Evolutionary conservation across 202 grass and related monocot genomes (phyloP).

Genomic region (Hordeum pubiflorum): DNA sequence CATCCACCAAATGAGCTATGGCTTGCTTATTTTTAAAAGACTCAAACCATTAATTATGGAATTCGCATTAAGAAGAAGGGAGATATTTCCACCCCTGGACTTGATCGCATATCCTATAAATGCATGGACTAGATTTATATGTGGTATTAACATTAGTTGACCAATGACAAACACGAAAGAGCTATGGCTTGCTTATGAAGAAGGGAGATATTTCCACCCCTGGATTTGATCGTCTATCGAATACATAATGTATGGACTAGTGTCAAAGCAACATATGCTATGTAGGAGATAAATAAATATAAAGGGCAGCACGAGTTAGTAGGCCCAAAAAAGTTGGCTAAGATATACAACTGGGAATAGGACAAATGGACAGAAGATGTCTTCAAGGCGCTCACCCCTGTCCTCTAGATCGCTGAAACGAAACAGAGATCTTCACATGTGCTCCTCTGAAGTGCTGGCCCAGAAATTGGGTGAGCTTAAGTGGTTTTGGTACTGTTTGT

Average conservation of each 20-base stretch:
- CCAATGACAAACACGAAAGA: neutral
- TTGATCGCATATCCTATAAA: conserved; percentile 3
- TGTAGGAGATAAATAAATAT: neutral
- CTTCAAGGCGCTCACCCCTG: neutral
- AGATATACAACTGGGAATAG: neutral
- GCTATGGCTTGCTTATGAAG: neutral
- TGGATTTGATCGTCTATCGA: neutral
- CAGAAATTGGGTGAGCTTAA: neutral
- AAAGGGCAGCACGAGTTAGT: neutral
- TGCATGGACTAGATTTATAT: neutral
- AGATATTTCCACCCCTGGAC: neutral
- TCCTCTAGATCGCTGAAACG: neutral
- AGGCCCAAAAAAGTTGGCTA: neutral
- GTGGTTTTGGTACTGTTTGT: neutral
- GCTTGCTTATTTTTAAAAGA: neutral
- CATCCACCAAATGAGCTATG: neutral
- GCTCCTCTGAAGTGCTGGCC: neutral
- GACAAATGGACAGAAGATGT: neutral
- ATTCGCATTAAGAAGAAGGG: neutral
- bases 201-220: neutral
- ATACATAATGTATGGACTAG: neutral
- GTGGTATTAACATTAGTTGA: conserved; percentile 1
- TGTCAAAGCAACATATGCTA: neutral
- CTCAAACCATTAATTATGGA: neutral
- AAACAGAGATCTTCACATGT: neutral